Evolutionary conservation across 2,329 filamentous ascomycete species (phyloP).

Genomic region (Apiospora hydei): DNA sequence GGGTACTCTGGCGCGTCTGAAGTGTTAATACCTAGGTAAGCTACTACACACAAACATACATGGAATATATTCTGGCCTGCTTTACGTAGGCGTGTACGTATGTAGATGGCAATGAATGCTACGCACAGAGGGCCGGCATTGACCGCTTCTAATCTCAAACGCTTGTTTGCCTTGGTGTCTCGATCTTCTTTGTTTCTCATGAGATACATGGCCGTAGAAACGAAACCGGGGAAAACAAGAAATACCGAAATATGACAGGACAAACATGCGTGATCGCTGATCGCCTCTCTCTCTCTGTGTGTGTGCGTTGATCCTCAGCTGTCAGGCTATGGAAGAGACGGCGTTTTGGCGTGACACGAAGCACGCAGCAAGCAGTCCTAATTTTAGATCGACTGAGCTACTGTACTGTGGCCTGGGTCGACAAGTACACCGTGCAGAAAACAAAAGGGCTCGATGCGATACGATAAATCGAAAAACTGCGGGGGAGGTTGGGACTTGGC

Average conservation of each 20-base stretch:
- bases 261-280: neutral
- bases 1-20: constrained; percentile 11
- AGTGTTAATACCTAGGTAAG: constrained; percentile 9
- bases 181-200: constrained; percentile 5
- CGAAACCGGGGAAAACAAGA: constrained; percentile 11
- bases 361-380: constrained; percentile 8
- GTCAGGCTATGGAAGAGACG: constrained; percentile 18
- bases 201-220: constrained; percentile 1
- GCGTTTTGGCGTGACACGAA: constrained; percentile 20
- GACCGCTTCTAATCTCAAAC: constrained; percentile 16
- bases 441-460: constrained; percentile 6
- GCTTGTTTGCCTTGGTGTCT: constrained; percentile 5
- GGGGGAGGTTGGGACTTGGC: constrained; percentile 16
- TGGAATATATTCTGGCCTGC: neutral
- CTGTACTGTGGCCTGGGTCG: constrained; percentile 11
- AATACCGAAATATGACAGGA: neutral
- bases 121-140: constrained; percentile 13
- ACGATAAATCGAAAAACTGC: constrained; percentile 19
- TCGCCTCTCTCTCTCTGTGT: too few relatives aligned
- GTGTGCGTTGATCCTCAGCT: neutral
- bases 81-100: neutral
- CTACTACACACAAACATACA: neutral
- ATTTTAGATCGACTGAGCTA: constrained; percentile 19
- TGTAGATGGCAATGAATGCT: neutral
- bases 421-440: constrained; percentile 18